Evolutionary conservation across 1,284 basidiomycete genomes (phyloP).

Genomic region (Puccinia hordei): DNA sequence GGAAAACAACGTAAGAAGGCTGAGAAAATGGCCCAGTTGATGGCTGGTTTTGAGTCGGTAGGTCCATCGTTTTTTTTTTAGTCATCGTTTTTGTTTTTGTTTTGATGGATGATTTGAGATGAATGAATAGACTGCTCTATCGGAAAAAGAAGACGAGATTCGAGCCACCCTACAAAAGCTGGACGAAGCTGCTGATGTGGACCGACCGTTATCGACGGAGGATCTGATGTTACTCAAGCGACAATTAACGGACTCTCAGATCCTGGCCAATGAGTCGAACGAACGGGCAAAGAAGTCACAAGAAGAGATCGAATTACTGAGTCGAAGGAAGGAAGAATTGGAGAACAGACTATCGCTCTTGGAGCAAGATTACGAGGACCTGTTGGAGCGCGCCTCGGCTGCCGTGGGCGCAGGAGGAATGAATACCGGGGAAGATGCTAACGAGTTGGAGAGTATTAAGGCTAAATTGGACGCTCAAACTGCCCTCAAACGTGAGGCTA

Average conservation of each 20-base stretch:
- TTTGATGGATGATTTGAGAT: not conserved
- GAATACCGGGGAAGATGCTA: conserved; percentile 23
- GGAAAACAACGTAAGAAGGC: conserved; percentile 99
- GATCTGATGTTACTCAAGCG: conserved; percentile 78
- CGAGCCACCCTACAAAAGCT: conserved; percentile 79
- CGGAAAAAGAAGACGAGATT: conserved; percentile 89
- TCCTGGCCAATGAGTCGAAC: conserved; percentile 79
- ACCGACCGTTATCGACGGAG: conserved; percentile 66
- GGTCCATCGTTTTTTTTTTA: conserved; percentile 56
- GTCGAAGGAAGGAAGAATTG: conserved; percentile 80
- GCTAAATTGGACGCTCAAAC: conserved; percentile 93
- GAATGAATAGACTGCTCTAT: conserved; percentile 76
- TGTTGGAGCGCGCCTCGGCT: conserved; percentile 65
- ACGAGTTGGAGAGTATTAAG: conserved; percentile 61
- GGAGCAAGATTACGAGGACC: conserved; percentile 92
- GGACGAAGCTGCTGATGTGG: conserved; percentile 70
- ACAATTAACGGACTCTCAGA: conserved; percentile 85
- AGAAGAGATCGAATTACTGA: conserved; percentile 86
- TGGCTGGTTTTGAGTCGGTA: conserved; percentile 96
- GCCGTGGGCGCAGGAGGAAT: conserved; percentile 43
- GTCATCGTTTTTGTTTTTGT: not conserved
- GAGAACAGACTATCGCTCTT: conserved; percentile 78
- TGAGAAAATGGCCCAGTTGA: conserved; percentile 99
- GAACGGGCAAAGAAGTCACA: conserved; percentile 84
- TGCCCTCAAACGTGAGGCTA: conserved; percentile 84